These are phyloP conservation scores for Fraxinus paxiana DNA, from an alignment of 305 asterid genomes.

Conservation along the genomic window DNA sequence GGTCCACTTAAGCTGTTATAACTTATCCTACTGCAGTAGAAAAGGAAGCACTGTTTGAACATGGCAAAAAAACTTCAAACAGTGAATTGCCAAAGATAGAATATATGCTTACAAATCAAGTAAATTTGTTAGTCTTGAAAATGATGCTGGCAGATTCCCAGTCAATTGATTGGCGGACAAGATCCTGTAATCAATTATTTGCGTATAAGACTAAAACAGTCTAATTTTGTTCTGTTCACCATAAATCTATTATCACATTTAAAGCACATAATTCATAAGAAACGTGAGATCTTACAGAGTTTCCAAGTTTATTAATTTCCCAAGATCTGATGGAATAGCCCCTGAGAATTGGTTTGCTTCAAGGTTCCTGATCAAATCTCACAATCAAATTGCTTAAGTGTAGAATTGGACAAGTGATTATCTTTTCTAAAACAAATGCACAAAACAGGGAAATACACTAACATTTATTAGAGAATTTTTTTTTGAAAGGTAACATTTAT, in stretches of 20 bases:
- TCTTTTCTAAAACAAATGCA: not conserved
- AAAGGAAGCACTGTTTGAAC: slow-evolving; percentile 18
- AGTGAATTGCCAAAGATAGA: slow-evolving; percentile 15
- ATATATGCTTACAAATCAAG: slow-evolving; percentile 60
- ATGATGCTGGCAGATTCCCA: slow-evolving; percentile 63
- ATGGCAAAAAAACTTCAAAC: not conserved
- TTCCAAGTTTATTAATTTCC: slow-evolving; percentile 49
- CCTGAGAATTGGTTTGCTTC: slow-evolving; percentile 83
- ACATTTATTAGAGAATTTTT: not conserved
- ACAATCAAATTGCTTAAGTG: slow-evolving; percentile 8
- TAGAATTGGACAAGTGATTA: not conserved
- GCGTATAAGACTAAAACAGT: not conserved
- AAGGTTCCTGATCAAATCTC: slow-evolving; percentile 60
- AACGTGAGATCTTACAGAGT: slow-evolving; percentile 55
- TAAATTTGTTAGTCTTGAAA: slow-evolving; percentile 55
- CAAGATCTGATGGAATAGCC: slow-evolving; percentile 63
- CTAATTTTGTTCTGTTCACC: slow-evolving; percentile 10
- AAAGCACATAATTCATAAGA: slow-evolving; percentile 4
- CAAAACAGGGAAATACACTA: not conserved
- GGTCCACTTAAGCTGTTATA: slow-evolving; percentile 68
- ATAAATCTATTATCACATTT: slow-evolving; percentile 9
- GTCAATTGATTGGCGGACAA: slow-evolving; percentile 70
- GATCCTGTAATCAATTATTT: slow-evolving; percentile 51
- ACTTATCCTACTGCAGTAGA: slow-evolving; percentile 66
- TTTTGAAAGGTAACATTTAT: not conserved